Conservation (phyloP, 2,329 filamentous ascomycete genomes). For the Cercospora sojina region DNA sequence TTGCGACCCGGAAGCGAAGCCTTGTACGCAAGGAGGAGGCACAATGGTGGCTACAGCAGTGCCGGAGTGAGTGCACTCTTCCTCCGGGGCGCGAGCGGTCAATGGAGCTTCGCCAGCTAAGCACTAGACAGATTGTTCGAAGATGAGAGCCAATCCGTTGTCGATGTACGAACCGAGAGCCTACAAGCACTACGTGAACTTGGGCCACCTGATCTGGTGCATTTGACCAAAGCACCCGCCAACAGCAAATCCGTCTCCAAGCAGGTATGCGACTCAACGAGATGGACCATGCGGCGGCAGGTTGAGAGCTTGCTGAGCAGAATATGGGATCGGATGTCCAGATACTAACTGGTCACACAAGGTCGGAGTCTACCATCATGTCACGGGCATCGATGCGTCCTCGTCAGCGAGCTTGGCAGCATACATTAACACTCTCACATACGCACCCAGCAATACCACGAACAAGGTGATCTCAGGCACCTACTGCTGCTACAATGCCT, state of each 20-base stretch:
- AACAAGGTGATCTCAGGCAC: conserved; percentile 91
- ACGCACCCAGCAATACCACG: conserved; percentile 77
- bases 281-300: background rate
- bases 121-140: conserved; percentile 74
- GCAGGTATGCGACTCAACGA: conserved; percentile 46
- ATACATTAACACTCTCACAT: conserved; percentile 97
- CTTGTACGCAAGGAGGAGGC: background rate
- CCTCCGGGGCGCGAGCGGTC: background rate
- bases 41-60: conserved; percentile 35
- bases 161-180: conserved; percentile 89
- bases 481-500: conserved; percentile 99
- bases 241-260: conserved; percentile 53
- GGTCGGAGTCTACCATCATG: conserved; percentile 95
- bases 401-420: conserved; percentile 95
- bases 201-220: conserved; percentile 91
- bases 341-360: conserved; percentile 40
- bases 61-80: conserved; percentile 35
- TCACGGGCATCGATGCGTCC: conserved; percentile 93
- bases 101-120: conserved; percentile 15
- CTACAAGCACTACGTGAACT: conserved; percentile 84
- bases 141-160: conserved; percentile 84
- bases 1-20: background rate
- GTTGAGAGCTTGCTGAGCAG: background rate
- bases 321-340: background rate
- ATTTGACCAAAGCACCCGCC: conserved; percentile 76